Percentiles rank a stretch among this genome's conserved stretches.
Conservation (phyloP, 179 eudicot species). For the Carnegiea gigantea region DNA sequence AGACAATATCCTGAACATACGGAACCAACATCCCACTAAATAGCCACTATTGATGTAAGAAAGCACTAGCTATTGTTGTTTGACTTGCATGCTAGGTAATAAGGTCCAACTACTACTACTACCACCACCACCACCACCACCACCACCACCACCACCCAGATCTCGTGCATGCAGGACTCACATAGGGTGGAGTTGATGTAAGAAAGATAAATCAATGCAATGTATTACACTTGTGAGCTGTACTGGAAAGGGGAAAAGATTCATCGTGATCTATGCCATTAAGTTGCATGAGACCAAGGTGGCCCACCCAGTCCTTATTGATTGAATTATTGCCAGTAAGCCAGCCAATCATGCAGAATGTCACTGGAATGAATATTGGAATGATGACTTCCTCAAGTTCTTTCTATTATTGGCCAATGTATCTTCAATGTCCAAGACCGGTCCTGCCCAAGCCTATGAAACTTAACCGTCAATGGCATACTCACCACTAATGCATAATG, state of each 20-base stretch:
- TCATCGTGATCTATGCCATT: not conserved
- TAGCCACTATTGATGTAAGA: too few species aligned
- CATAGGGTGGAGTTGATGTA: too few species aligned
- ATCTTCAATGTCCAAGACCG: not conserved
- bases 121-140: too few species aligned
- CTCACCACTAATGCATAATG: not conserved
- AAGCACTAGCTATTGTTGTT: too few species aligned
- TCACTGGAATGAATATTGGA: not conserved
- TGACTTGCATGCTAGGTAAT: too few species aligned
- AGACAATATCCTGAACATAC: too few species aligned
- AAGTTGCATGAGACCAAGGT: not conserved
- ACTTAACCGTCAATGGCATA: not conserved
- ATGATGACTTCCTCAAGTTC: not conserved
- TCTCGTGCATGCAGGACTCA: too few species aligned
- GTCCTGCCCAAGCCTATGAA: not conserved
- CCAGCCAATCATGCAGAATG: not conserved
- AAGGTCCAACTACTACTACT: too few species aligned
- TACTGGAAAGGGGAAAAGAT: not conserved
- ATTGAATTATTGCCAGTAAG: not conserved
- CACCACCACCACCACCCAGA: too few species aligned
- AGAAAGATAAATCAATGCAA: too few species aligned
- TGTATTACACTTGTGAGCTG: too few species aligned
- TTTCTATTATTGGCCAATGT: not conserved
- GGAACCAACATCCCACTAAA: too few species aligned
- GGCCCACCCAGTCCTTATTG: not conserved